Evolutionary conservation across 495 filamentous ascomycete genomes (phyloP).

Genomic region (Penicillium arizonense): DNA sequence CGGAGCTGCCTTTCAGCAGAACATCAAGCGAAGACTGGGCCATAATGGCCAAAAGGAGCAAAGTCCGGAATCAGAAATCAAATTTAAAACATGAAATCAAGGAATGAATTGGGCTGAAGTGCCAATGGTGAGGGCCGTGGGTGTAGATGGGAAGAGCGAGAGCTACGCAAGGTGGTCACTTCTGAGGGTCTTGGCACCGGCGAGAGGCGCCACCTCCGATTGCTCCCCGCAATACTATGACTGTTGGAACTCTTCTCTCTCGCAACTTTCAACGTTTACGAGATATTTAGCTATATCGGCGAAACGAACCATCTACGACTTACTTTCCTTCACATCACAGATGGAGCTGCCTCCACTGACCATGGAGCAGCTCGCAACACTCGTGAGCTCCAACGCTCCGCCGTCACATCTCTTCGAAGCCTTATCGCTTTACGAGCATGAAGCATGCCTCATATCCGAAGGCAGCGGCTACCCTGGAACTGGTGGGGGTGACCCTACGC

Average conservation of each 20-base stretch:
- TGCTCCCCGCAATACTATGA: conserved; percentile 31
- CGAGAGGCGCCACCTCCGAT: conserved; percentile 32
- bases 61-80: conserved; percentile 29
- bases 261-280: too few species aligned
- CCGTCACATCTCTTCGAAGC: conserved; percentile 43
- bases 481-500: conserved; percentile 15
- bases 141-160: conserved; percentile 29
- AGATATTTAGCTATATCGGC: not conserved
- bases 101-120: conserved; percentile 38
- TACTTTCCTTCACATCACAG: not conserved
- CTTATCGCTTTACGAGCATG: conserved; percentile 44
- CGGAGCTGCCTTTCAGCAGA: conserved; percentile 65
- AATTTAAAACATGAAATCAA: conserved; percentile 31
- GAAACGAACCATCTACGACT: not conserved
- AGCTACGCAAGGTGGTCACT: conserved; percentile 53
- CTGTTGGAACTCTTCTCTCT: not conserved
- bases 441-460: conserved; percentile 35
- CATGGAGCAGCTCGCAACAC: conserved; percentile 36
- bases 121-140: conserved; percentile 23
- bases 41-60: conserved; percentile 49
- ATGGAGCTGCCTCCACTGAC: conserved; percentile 40
- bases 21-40: conserved; percentile 51
- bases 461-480: conserved; percentile 8
- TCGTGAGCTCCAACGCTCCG: conserved; percentile 32
- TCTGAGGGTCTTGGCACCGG: conserved; percentile 33